Conservation (phyloP, 164 flowering plant species). For the Platanus orientalis region DNA sequence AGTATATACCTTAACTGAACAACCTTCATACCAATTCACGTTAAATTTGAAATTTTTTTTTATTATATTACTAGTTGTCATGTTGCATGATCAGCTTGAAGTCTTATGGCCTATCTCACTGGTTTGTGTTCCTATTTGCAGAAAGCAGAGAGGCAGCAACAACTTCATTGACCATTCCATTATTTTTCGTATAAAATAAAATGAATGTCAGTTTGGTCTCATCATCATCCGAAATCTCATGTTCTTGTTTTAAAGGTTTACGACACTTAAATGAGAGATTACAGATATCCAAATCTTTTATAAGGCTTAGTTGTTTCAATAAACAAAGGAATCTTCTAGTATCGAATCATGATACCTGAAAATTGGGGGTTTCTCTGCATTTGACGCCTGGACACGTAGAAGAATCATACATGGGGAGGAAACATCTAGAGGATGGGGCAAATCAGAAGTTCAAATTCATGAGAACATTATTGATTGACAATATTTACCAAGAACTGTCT, state of each 20-base stretch:
- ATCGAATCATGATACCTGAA: constrained; percentile 18
- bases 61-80: no score
- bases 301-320: constrained; percentile 12
- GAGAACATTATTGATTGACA: constrained; percentile 89
- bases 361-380: constrained; percentile 35
- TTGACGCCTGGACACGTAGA: constrained; percentile 44
- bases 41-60: no score
- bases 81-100: background rate
- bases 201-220: constrained; percentile 32
- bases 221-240: constrained; percentile 29
- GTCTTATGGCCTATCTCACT: constrained; percentile 5
- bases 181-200: constrained; percentile 10
- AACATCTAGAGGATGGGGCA: constrained; percentile 25
- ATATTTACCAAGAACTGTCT: constrained; percentile 82
- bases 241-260: constrained; percentile 22
- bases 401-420: constrained; percentile 37
- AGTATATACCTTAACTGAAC: no score
- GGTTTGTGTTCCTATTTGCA: constrained; percentile 18
- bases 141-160: constrained; percentile 13
- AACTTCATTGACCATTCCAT: background rate
- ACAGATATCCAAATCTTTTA: constrained; percentile 12
- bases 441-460: constrained; percentile 43
- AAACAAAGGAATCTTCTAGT: constrained; percentile 17
- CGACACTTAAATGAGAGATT: constrained; percentile 14
- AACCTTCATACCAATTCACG: no score